phyloP scores from a whole-genome alignment of 176 grass and related monocot species.

The Carex littledalei region DNA sequence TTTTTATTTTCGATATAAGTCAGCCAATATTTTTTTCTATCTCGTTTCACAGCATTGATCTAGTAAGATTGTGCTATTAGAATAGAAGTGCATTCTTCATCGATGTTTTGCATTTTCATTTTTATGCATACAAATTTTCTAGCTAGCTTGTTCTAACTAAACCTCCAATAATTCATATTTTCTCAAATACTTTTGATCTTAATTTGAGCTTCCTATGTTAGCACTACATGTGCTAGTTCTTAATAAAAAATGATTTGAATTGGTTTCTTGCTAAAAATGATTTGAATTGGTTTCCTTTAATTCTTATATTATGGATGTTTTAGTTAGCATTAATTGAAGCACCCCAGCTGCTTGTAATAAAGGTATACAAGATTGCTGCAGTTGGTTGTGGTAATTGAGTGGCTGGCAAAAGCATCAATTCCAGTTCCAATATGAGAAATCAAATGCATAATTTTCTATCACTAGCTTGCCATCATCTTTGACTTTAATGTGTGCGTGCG shows the following conservation, averaged over 20 bases:
- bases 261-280: neutral
- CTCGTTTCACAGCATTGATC: neutral
- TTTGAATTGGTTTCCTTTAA: neutral
- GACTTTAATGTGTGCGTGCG: neutral
- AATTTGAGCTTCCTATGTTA: neutral
- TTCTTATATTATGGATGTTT: neutral
- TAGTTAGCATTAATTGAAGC: neutral
- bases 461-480: neutral
- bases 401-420: neutral
- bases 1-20: neutral
- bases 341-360: neutral
- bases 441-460: constrained; percentile 13
- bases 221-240: neutral
- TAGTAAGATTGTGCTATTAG: neutral
- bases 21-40: neutral
- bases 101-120: neutral
- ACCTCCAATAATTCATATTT: neutral
- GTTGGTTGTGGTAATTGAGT: neutral
- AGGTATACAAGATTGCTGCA: neutral
- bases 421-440: constrained; percentile 3
- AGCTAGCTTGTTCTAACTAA: neutral
- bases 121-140: neutral
- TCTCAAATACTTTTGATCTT: neutral
- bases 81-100: neutral
- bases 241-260: neutral